Evolutionary conservation across 2,329 filamentous ascomycete species (phyloP), one percentile per base, ranked within the genome.

Genomic region (Sporothrix pseudoabietina): DNA sequence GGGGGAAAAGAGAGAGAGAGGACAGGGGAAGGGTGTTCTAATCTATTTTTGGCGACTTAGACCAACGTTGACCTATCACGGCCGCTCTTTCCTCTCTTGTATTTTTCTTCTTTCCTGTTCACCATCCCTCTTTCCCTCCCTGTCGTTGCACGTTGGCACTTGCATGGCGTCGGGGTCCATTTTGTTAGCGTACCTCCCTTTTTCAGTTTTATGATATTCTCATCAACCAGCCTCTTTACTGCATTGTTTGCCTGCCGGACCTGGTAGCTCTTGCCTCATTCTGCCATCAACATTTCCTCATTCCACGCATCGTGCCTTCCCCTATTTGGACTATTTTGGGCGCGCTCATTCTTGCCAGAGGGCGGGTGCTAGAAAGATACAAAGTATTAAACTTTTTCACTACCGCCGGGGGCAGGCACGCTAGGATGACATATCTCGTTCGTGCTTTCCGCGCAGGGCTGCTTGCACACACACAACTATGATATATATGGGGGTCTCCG

Each of bases 31-130:
- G 9, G n/a, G 22, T 55, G 22, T 19, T 30, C 22, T n/a, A 44
- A 30, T 68, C 44, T 68, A 68, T 68, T 68, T 68, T 68, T 68
- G 65, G 44, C 65, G 26, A 68, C 41, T 32, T 35, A 14, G n/a
- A 47, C 22, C 57, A 8, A 14, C 39, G 19, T 39, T 63, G 39
- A 22, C 61, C 61, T 30, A 66, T 66, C 61, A 66, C 12, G 19
- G 61, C 6, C 35, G 39, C 35, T 65, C 35, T 65, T 65, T 65
- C 35, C 35, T 44, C 26, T 61, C 16, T 35, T 61, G 30, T 57
- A 10, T 35, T 55, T 55, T 30, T 30, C 22, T 26, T 22, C 52
- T 55, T 30, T 30, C 22, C 52, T 55, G 22, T 30, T 41, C 19
- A 8, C 32, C 19, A 5, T n/a, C 35, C 32, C 16, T 32, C 16